A percentile compares a stretch with the other conserved stretches of the same genome.
Evolutionary conservation across 768 basidiomycete species (phyloP).

Genomic region (Lactarius tabidus): DNA sequence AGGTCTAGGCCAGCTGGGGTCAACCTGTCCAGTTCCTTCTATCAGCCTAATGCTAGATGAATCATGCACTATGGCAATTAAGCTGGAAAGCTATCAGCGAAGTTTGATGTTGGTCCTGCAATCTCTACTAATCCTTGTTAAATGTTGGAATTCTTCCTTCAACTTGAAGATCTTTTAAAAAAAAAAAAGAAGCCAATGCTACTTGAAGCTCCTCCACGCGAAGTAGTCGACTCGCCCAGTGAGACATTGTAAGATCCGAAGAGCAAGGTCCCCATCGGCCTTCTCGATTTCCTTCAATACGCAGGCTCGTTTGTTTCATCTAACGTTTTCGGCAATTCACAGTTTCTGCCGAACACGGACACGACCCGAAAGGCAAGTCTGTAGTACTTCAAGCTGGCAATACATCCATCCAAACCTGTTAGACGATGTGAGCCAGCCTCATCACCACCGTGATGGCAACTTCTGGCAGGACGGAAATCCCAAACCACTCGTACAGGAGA

Average conservation of each 20-base stretch:
- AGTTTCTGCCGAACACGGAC: not conserved
- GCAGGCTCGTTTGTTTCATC: not conserved
- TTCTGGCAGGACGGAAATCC: too few species aligned
- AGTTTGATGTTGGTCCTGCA: not conserved
- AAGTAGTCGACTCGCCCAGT: not conserved
- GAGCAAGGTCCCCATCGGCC: not conserved
- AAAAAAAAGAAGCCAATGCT: too few species aligned
- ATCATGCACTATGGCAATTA: not conserved
- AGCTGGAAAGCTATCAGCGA: not conserved
- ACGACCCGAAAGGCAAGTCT: not conserved
- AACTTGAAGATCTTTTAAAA: not conserved
- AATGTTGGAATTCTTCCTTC: not conserved
- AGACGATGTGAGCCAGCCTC: not conserved
- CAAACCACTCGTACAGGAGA: too few species aligned
- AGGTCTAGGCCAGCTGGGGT: too few species aligned
- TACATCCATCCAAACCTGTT: not conserved
- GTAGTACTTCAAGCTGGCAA: not conserved
- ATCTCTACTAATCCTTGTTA: not conserved
- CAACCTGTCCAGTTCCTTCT: too few species aligned
- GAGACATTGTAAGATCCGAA: not conserved
- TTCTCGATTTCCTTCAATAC: not conserved
- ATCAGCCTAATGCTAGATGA: not conserved
- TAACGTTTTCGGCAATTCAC: not conserved
- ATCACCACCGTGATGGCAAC: too few species aligned
- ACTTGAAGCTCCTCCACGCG: not conserved